Conservation (phyloP, 495 filamentous ascomycete species). For the Friedmanniomyces simplex region DNA sequence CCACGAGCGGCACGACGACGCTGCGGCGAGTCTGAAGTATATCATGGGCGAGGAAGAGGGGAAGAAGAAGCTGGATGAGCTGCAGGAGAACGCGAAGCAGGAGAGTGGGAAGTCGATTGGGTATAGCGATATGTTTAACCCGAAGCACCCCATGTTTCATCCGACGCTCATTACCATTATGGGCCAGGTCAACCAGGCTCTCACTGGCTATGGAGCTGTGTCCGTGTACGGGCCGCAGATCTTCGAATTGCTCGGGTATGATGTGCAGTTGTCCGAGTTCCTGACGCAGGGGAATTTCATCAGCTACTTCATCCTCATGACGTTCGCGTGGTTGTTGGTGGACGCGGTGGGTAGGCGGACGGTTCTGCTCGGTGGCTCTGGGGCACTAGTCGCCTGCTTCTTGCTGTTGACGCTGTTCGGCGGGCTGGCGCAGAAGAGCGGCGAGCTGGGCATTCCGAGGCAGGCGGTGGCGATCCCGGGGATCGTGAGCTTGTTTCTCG, state of each 20-base stretch:
- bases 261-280: constrained; percentile 36
- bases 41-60: constrained; percentile 41
- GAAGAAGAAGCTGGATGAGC: constrained; percentile 36
- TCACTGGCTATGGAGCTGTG: constrained; percentile 46
- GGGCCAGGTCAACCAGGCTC: constrained; percentile 48
- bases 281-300: constrained; percentile 46
- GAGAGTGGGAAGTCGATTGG: constrained; percentile 35
- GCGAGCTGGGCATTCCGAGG: constrained; percentile 27
- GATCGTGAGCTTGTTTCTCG: constrained; percentile 37
- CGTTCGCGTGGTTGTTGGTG: constrained; percentile 42
- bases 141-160: constrained; percentile 38
- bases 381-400: constrained; percentile 37
- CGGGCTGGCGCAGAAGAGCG: constrained; percentile 30
- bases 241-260: constrained; percentile 43
- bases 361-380: constrained; percentile 40
- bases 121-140: constrained; percentile 42
- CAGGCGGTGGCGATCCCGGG: constrained; percentile 38
- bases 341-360: constrained; percentile 43
- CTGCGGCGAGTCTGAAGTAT: constrained; percentile 31
- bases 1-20: constrained; percentile 35
- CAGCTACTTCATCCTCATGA: constrained; percentile 47
- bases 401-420: constrained; percentile 39
- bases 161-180: constrained; percentile 46
- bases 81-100: constrained; percentile 35
- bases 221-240: constrained; percentile 51